phyloP scores from a whole-genome alignment of 495 filamentous ascomycete genomes.

The Venustampulla echinocandica region DNA sequence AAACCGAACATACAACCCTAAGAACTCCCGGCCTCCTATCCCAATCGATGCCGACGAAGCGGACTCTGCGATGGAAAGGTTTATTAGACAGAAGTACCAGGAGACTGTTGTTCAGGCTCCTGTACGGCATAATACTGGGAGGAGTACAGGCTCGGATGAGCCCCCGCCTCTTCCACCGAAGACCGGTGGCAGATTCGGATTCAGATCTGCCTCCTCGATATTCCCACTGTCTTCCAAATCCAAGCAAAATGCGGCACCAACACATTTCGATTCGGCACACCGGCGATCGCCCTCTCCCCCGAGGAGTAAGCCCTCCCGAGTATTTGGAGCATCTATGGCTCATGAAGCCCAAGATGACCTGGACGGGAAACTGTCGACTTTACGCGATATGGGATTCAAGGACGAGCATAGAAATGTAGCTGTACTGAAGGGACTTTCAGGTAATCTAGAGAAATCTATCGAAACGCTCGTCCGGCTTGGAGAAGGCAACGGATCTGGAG shows the following conservation, averaged over 20 bases:
- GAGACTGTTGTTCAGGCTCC: conserved; percentile 27
- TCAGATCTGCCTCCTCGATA: conserved; percentile 68
- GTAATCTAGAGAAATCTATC: conserved; percentile 75
- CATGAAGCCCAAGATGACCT: conserved; percentile 34
- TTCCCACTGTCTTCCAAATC: conserved; percentile 40
- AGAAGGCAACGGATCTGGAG: conserved; percentile 44
- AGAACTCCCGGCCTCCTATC: conserved; percentile 67
- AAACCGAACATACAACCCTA: conserved; percentile 82
- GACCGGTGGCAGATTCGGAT: conserved; percentile 64
- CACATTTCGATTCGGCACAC: conserved; percentile 10
- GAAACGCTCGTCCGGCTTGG: conserved; percentile 76
- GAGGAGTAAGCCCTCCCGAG: conserved; percentile 26
- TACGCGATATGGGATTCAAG: conserved; percentile 87
- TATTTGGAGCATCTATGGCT: conserved; percentile 18
- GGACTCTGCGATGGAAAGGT: conserved; percentile 86
- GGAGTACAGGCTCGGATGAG: conserved; percentile 41
- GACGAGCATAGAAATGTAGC: conserved; percentile 74
- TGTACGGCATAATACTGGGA: conserved; percentile 33
- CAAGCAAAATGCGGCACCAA: conserved; percentile 30
- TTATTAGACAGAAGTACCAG: conserved; percentile 85
- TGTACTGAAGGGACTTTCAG: conserved; percentile 68
- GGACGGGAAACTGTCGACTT: conserved; percentile 61
- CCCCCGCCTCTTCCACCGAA: conserved; percentile 84
- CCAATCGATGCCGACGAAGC: conserved; percentile 86
- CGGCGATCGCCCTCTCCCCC: conserved; percentile 24